Conservation (phyloP, 805 yeast species). For the Suhomyces vadensis region DNA sequence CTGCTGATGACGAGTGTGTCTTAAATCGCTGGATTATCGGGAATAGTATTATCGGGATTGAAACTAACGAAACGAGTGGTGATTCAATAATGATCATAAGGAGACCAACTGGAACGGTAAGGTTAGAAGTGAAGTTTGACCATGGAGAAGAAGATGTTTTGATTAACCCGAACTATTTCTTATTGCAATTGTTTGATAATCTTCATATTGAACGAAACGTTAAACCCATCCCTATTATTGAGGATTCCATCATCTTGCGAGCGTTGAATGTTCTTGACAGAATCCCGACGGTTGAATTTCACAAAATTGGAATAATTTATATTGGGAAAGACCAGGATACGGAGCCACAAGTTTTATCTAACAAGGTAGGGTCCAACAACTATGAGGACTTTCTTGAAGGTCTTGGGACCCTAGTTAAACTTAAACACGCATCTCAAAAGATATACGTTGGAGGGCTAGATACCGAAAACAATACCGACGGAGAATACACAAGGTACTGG, state of each 20-base stretch:
- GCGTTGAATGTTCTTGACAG: slow-evolving; percentile 68
- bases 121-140: slow-evolving; percentile 46
- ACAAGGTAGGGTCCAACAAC: slow-evolving; percentile 60
- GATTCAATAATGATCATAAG: slow-evolving; percentile 52
- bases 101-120: slow-evolving; percentile 65
- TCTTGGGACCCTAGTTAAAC: slow-evolving; percentile 60
- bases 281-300: slow-evolving; percentile 74
- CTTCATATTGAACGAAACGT: slow-evolving; percentile 30
- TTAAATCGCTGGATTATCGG: slow-evolving; percentile 62
- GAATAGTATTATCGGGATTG: slow-evolving; percentile 53
- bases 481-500: slow-evolving; percentile 74
- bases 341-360: slow-evolving; percentile 66
- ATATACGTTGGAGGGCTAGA: slow-evolving; percentile 80
- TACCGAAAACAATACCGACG: slow-evolving; percentile 66
- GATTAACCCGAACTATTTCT: slow-evolving; percentile 43
- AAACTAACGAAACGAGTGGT: slow-evolving; percentile 54
- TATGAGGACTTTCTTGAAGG: slow-evolving; percentile 60
- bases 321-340: slow-evolving; percentile 65
- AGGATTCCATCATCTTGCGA: slow-evolving; percentile 44
- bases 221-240: slow-evolving; percentile 53
- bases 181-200: slow-evolving; percentile 53
- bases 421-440: slow-evolving; percentile 49
- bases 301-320: slow-evolving; percentile 76
- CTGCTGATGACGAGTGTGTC: slow-evolving; percentile 13
- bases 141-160: slow-evolving; percentile 20